Conservation (phyloP, 2,329 filamentous ascomycete genomes). For the Pseudogymnoascus sp. region DNA sequence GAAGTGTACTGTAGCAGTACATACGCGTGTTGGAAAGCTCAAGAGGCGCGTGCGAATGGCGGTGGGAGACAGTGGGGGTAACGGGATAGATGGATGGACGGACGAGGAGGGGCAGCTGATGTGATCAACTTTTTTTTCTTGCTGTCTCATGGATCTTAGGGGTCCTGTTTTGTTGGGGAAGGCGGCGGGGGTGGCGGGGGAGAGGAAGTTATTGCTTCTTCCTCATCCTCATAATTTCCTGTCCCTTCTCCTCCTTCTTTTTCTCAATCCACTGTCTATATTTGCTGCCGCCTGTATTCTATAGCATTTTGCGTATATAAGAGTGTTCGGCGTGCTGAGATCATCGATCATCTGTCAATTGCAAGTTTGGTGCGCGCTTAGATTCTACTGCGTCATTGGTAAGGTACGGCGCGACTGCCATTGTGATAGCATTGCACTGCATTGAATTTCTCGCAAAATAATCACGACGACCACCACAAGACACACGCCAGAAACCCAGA, state of each 20-base stretch:
- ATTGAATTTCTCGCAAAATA: background rate
- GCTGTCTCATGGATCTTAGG: background rate
- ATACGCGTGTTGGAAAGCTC: background rate
- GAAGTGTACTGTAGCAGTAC: background rate
- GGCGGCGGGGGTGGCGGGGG: background rate
- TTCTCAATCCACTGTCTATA: background rate
- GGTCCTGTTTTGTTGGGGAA: background rate
- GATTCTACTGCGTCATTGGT: background rate
- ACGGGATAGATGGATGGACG: background rate
- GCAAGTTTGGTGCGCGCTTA: background rate
- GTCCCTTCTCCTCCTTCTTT: background rate
- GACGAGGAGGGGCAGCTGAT: constrained; percentile 7
- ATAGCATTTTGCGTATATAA: background rate
- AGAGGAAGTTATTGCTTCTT: constrained; percentile 2
- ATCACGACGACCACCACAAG: background rate
- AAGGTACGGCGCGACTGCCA: background rate
- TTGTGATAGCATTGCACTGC: background rate
- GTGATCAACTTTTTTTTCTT: background rate
- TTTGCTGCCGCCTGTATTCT: background rate
- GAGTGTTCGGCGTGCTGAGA: background rate
- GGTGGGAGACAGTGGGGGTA: background rate
- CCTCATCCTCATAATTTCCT: background rate
- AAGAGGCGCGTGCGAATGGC: background rate
- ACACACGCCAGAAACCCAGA: background rate
- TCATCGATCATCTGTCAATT: constrained; percentile 7